Evolutionary conservation across 305 asterid genomes (phyloP), one percentile per base, ranked within the genome.

Genomic region (Plantago lanceolata): DNA sequence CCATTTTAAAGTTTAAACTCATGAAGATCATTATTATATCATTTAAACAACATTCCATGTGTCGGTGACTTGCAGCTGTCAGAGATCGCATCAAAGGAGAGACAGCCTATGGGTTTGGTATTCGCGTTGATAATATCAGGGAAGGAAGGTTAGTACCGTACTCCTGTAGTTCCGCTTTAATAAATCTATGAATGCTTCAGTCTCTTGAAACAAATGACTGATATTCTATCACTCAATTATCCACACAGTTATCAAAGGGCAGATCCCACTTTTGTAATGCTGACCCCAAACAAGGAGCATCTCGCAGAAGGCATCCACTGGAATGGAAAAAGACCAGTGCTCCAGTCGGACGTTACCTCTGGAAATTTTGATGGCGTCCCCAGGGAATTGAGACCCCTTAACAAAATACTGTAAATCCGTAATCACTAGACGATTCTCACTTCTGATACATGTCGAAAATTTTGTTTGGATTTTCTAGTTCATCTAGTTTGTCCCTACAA

Each of bases 241-340:
- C 2, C n/a, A 28, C 31, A 57, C 93, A 90, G 97, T 71, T 90
- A 90, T 60, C 81, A 90, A 68, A 85, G 97, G 78, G 93, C 96
- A 2, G 96, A 90, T 79, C 95, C 96, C 17, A 90, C 87, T 79
- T 90, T 85, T 28, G 95, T 90, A 53, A 87, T 85, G 97, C 78
- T 90, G 70, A 90, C 97, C 11, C 97, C 97, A 37, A 90, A 73
- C 81, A 90, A 87, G 73, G 97, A 90, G 81, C 97, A 85, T 78
- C 83, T 90, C 61, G 97, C 97, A 4, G 89, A 90, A 74, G 97
- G 96, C 73, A 73, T 87, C 62, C 93, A 82, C 33, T 90, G 97
- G 95, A 76, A 82, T 59, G 95, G 96, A 56, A 62, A 71, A 72
- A 85, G 95, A 63, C 95, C 96, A 1, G 57, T 90, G 56, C 73